These are phyloP conservation scores for Coccomyxa sp. DNA, from an alignment of 139 green algal genomes.

Conservation along the genomic window DNA sequence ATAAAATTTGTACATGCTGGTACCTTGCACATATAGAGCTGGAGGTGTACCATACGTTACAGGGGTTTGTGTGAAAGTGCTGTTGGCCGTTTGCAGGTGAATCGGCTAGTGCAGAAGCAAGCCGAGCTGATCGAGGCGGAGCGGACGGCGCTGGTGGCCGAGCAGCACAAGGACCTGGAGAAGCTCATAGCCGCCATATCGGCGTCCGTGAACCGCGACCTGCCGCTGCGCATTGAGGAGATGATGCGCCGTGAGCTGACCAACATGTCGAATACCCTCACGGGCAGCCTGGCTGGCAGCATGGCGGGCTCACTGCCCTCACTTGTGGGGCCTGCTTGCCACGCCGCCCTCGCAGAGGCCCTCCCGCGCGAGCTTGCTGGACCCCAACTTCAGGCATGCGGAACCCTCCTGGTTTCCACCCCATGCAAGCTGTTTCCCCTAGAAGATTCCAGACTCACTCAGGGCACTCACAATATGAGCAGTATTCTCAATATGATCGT, in stretches of 20 bases:
- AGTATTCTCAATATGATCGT: too few relatives aligned
- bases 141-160: slow-evolving; percentile 28
- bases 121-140: slow-evolving; percentile 24
- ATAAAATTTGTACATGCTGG: too few relatives aligned
- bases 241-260: slow-evolving; percentile 7
- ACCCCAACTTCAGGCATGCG: background rate
- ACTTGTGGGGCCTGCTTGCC: background rate
- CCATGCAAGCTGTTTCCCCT: too few relatives aligned
- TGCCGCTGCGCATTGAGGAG: slow-evolving; percentile 33
- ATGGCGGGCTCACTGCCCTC: background rate
- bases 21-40: too few relatives aligned
- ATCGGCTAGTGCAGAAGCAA: slow-evolving; percentile 6
- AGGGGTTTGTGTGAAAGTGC: background rate
- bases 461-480: too few relatives aligned
- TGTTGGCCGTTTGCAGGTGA: slow-evolving; percentile 12
- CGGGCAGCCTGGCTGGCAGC: background rate
- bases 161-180: slow-evolving; percentile 39
- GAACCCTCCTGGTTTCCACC: too few relatives aligned
- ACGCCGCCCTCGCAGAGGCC: slow-evolving; percentile 2
- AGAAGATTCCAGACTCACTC: too few relatives aligned
- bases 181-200: slow-evolving; percentile 32
- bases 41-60: background rate
- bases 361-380: slow-evolving; percentile 14
- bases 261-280: too few relatives aligned
- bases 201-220: slow-evolving; percentile 37